Evolutionary conservation across 1,139 yeast species (phyloP).

Genomic region (Saccharomyces hybrid): DNA sequence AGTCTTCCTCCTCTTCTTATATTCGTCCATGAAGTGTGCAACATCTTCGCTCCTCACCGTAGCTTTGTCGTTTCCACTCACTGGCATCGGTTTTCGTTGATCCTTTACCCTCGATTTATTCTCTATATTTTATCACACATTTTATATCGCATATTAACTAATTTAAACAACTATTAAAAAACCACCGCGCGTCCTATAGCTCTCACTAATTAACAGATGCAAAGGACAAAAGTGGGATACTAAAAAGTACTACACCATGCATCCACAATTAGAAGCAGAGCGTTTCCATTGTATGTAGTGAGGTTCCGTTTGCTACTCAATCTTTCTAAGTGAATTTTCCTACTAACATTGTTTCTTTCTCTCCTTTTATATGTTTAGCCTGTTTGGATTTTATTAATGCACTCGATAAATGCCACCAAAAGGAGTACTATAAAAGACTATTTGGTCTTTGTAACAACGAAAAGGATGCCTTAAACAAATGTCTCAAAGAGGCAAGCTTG

Average conservation of each 20-base stretch:
- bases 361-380: slow-evolving; percentile 31
- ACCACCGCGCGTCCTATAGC: neutral
- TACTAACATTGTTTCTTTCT: slow-evolving; percentile 6
- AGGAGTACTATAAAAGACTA: slow-evolving; percentile 62
- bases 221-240: neutral
- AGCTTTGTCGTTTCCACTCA: neutral
- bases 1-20: slow-evolving; percentile 50
- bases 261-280: slow-evolving; percentile 38
- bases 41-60: neutral
- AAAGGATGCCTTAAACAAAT: slow-evolving; percentile 68
- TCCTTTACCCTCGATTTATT: too few species aligned
- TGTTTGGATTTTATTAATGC: slow-evolving; percentile 83
- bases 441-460: slow-evolving; percentile 81
- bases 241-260: slow-evolving; percentile 27
- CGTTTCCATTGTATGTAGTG: slow-evolving; percentile 34
- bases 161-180: neutral
- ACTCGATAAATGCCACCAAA: slow-evolving; percentile 79
- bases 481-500: slow-evolving; percentile 72
- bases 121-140: too few species aligned
- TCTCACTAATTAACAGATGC: neutral
- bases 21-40: slow-evolving; percentile 13
- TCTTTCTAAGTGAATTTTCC: neutral
- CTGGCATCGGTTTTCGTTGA: neutral
- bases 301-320: neutral
- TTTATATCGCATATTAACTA: neutral